Percentiles rank a stretch among this genome's conserved stretches.
These are phyloP conservation scores for Thalia dealbata DNA, from an alignment of 176 grass and related monocot genomes.

Conservation along the genomic window DNA sequence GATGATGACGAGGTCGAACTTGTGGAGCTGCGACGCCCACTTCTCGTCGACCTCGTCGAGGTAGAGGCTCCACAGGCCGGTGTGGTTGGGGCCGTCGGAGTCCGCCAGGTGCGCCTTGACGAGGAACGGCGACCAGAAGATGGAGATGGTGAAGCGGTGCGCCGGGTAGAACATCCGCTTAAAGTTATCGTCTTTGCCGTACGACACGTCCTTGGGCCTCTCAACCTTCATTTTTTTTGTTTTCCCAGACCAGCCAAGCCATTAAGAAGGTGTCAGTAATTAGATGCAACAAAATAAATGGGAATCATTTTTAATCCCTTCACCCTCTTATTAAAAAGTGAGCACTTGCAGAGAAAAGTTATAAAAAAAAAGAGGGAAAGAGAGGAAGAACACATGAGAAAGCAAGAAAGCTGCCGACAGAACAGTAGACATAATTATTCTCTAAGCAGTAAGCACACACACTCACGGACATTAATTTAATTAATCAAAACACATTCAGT, in stretches of 20 bases:
- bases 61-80: constrained; percentile 38
- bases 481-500: too few relatives aligned
- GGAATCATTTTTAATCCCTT: not conserved
- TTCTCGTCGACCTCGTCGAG: constrained; percentile 45
- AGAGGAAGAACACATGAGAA: not conserved
- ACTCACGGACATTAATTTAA: too few relatives aligned
- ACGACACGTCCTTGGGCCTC: constrained; percentile 18
- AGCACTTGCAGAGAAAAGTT: too few relatives aligned
- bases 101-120: constrained; percentile 27
- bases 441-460: not conserved
- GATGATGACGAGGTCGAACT: constrained; percentile 28
- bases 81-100: constrained; percentile 13
- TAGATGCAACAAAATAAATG: not conserved
- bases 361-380: too few relatives aligned
- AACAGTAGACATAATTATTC: not conserved
- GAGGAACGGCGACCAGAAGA: constrained; percentile 60
- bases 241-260: not conserved
- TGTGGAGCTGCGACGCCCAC: constrained; percentile 29
- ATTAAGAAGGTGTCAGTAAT: not conserved
- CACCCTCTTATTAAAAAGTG: too few relatives aligned
- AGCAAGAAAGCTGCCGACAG: not conserved
- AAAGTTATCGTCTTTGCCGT: constrained; percentile 40
- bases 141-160: constrained; percentile 40
- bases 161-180: constrained; percentile 27
- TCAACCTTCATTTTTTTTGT: not conserved